Evolutionary conservation across 352 stramenopile species (phyloP), one percentile per base, ranked within the genome.

Genomic region (Phytopythium kandeliae): DNA sequence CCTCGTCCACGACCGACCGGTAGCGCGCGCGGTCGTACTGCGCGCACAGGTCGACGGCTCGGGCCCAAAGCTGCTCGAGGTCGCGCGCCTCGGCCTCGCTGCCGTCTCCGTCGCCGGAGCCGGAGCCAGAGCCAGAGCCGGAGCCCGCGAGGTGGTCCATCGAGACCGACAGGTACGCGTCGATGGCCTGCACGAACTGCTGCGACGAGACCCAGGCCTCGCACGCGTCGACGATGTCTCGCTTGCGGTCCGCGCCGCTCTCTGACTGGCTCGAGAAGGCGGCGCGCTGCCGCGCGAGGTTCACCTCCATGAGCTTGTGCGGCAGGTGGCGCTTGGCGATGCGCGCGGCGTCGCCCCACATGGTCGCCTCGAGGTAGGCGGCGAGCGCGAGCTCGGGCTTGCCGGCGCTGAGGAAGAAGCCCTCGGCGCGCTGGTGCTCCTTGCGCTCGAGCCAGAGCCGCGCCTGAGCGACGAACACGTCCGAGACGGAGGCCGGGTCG

Each of bases 401-500:
- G 6, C 83, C 84, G 5, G 89, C 91, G 46, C 83, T 88, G 1
- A 98, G 54, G 68, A 96, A 98, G 46, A 98, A 92, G 0, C 85
- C 76, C 62, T 98, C 93, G 1, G 79, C 74, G 7, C 69, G 66
- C 36, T 87, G 70, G 55, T 86, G 88, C 57, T 97, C 85, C 46
- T 95, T 94, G 22, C 71, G 67, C 30, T 95, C 87, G 40, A 89
- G 85, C 65, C 74, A 91, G 13, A 95, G 69, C 24, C 85, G 63
- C n/a, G 86, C 93, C 51, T 98, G 84, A 0, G 88, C 89, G 22
- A 96, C 84, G 54, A 97, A 96, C 17, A 98, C 86, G 50, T 97
- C 88, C 9, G 86, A 78, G 15, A 96, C 76, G 4, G 85, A 87
- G 0, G 85, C 71, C 0, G 92, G 92, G 49, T 98, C 89, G 45